Percentiles rank a stretch among this genome's conserved stretches.
Conservation (phyloP, 371 early-diverging fungal genomes). For the Haplosporangium sp. region DNA sequence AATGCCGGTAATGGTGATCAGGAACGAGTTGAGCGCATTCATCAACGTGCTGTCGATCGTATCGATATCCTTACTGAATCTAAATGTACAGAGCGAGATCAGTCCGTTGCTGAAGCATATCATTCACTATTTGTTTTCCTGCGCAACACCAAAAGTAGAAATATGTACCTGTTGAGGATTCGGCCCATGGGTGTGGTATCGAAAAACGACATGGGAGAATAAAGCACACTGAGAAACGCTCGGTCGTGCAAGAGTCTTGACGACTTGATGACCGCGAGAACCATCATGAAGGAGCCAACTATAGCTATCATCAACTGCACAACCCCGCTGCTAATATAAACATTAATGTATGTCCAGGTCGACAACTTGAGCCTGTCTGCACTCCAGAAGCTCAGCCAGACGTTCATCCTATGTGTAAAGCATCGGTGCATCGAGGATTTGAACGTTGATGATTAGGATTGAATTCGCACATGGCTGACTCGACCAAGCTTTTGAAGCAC, state of each 20-base stretch:
- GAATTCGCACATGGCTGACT: too few species aligned
- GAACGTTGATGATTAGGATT: too few species aligned
- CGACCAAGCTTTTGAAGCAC: neutral
- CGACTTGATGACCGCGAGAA: constrained; percentile 21
- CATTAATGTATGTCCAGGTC: constrained; percentile 24
- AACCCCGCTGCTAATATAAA: constrained; percentile 49
- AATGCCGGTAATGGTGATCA: constrained; percentile 60
- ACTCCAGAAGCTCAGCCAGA: constrained; percentile 50
- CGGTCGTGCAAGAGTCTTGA: constrained; percentile 34
- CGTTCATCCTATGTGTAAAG: constrained; percentile 27
- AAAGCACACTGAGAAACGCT: constrained; percentile 53
- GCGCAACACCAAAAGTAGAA: neutral
- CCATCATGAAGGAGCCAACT: constrained; percentile 32
- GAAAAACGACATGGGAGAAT: constrained; percentile 82
- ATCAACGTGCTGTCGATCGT: constrained; percentile 77
- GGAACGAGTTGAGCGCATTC: constrained; percentile 61
- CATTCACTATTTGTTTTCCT: neutral
- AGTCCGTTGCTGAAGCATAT: neutral
- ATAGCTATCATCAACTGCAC: constrained; percentile 33
- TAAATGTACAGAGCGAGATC: neutral
- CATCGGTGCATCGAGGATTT: too few species aligned
- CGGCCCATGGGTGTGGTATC: constrained; percentile 82
- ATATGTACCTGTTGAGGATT: constrained; percentile 68
- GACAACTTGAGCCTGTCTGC: constrained; percentile 17
- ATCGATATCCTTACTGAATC: constrained; percentile 88